Conservation (phyloP, 257 asterid genomes). For the Salvia splendens region DNA sequence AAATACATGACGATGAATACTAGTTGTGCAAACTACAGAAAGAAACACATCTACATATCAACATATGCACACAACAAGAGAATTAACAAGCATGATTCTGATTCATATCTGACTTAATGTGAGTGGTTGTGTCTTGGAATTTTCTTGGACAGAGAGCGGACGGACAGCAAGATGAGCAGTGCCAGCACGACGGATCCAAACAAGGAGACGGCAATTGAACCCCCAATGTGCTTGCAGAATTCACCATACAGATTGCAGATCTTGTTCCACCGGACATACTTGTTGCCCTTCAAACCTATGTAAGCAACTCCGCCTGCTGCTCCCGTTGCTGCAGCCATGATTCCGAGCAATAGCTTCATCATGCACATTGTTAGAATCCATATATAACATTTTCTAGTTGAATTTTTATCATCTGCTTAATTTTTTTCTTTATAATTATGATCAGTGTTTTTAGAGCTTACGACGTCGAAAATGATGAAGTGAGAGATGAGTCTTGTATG, state of each 20-base stretch:
- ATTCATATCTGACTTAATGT: background rate
- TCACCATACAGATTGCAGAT: slow-evolving; percentile 50
- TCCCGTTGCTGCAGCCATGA: slow-evolving; percentile 74
- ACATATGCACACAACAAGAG: slow-evolving; percentile 37
- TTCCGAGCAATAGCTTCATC: slow-evolving; percentile 72
- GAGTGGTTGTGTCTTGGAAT: slow-evolving; percentile 53
- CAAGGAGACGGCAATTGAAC: slow-evolving; percentile 57
- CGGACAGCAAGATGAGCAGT: slow-evolving; percentile 57
- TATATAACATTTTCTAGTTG: background rate
- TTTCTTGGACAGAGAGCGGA: slow-evolving; percentile 60
- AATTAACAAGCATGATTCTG: background rate
- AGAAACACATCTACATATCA: slow-evolving; percentile 23
- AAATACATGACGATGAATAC: too few species aligned
- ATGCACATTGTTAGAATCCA: background rate
- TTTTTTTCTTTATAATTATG: too few species aligned
- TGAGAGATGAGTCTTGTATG: slow-evolving; percentile 32
- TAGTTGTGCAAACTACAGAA: background rate
- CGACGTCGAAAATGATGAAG: slow-evolving; percentile 55
- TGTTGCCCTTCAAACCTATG: slow-evolving; percentile 70
- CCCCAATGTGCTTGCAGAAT: slow-evolving; percentile 68
- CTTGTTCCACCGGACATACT: slow-evolving; percentile 56
- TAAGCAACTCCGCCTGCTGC: slow-evolving; percentile 80
- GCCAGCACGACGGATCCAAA: slow-evolving; percentile 51
- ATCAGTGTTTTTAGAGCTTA: slow-evolving; percentile 28
- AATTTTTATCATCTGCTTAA: too few species aligned